phyloP scores from a whole-genome alignment of 2,329 filamentous ascomycete genomes.

The Ophiobolus disseminans region DNA sequence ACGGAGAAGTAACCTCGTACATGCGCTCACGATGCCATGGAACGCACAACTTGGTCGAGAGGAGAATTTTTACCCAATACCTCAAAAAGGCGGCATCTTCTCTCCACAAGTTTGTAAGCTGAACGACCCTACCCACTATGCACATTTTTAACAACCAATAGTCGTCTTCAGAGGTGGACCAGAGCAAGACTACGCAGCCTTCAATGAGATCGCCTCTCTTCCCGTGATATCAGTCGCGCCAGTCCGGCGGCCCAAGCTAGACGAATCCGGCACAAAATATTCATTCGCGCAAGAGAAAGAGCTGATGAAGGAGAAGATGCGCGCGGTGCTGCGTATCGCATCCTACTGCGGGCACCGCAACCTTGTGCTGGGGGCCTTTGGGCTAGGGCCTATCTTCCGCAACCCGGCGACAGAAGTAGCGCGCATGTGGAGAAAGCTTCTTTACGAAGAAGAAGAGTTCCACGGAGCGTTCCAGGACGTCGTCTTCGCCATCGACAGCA shows the following conservation, averaged over 20 bases:
- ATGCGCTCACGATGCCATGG: conserved; percentile 69
- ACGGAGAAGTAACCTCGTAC: conserved; percentile 75
- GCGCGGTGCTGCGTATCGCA: conserved; percentile 73
- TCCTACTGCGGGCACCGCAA: conserved; percentile 51
- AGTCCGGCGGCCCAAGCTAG: conserved; percentile 75
- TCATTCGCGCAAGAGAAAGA: conserved; percentile 75
- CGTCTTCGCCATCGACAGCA: conserved; percentile 54
- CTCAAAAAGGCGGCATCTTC: conserved; percentile 72
- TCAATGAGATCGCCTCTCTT: conserved; percentile 60
- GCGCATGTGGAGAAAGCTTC: conserved; percentile 53
- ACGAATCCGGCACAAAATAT: conserved; percentile 70
- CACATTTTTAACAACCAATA: conserved; percentile 28
- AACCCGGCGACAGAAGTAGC: conserved; percentile 54
- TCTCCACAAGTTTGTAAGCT: conserved; percentile 70
- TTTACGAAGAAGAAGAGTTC: conserved; percentile 55
- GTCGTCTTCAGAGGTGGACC: conserved; percentile 75
- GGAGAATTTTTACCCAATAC: conserved; percentile 72
- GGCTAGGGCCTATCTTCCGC: conserved; percentile 53
- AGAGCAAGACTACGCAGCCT: conserved; percentile 53
- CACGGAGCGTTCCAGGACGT: conserved; percentile 53
- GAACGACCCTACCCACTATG: neutral
- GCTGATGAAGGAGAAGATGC: conserved; percentile 76
- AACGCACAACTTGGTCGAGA: conserved; percentile 41
- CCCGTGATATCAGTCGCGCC: conserved; percentile 79
- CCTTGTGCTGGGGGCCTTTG: conserved; percentile 54